Evolutionary conservation across 1,139 yeast species (phyloP).

Genomic region (Pichia norvegensis): DNA sequence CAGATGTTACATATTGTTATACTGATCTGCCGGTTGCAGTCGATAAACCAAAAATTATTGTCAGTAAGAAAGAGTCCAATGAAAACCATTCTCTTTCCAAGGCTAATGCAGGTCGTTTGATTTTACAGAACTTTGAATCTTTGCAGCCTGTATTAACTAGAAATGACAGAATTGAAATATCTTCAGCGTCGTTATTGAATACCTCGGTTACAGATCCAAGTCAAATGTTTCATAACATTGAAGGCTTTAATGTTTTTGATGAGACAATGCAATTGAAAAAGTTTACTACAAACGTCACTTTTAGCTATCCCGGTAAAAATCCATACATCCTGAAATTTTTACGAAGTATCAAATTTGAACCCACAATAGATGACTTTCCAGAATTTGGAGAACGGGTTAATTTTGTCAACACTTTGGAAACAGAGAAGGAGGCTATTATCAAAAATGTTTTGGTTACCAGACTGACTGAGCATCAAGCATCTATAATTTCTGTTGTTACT

Average conservation of each 20-base stretch:
- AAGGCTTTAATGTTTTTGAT: conserved; percentile 28
- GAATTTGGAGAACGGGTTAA: conserved; percentile 49
- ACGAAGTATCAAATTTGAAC: conserved; percentile 45
- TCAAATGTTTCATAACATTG: conserved; percentile 35
- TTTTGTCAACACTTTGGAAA: neutral
- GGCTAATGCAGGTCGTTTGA: neutral
- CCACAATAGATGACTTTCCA: conserved; percentile 51
- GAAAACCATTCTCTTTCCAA: neutral
- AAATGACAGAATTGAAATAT: conserved; percentile 54
- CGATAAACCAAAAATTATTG: neutral
- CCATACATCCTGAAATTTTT: conserved; percentile 56
- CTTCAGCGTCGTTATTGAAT: conserved; percentile 11
- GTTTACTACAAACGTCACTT: conserved; percentile 29
- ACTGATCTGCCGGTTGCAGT: conserved; percentile 25
- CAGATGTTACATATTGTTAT: conserved; percentile 48
- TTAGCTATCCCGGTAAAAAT: conserved; percentile 62
- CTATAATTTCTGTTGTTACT: conserved; percentile 49
- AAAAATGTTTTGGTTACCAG: conserved; percentile 43
- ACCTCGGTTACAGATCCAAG: conserved; percentile 1
- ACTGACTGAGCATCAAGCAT: conserved; percentile 44
- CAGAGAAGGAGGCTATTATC: neutral
- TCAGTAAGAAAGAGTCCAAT: neutral
- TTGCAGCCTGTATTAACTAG: conserved; percentile 49
- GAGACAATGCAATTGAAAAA: conserved; percentile 22
- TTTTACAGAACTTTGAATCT: conserved; percentile 26